These are phyloP conservation scores for Globisporangium cederbergense DNA, from an alignment of 352 stramenopile genomes.

Conservation along the genomic window DNA sequence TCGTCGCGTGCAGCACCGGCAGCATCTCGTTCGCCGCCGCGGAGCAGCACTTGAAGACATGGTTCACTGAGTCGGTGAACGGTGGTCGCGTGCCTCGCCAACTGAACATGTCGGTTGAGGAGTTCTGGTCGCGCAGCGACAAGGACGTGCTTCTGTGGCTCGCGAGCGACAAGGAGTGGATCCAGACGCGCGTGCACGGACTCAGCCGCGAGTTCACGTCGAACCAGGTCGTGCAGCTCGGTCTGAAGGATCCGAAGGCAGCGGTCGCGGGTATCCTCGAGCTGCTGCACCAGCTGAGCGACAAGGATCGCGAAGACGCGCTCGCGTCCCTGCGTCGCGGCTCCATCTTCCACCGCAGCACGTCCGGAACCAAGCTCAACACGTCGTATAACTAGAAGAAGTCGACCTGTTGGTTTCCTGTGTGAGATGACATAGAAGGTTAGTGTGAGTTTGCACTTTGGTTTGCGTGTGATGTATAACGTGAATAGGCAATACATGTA, in stretches of 20 bases:
- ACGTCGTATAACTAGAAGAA: slow-evolving; percentile 16
- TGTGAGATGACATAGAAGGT: slow-evolving; percentile 7
- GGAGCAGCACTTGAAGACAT: slow-evolving; percentile 67
- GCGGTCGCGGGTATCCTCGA: slow-evolving; percentile 82
- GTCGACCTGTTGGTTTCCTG: background rate
- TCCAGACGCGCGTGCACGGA: slow-evolving; percentile 48
- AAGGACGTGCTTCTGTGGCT: slow-evolving; percentile 83
- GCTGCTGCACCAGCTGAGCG: slow-evolving; percentile 76
- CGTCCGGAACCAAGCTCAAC: slow-evolving; percentile 39
- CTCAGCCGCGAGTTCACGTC: slow-evolving; percentile 70
- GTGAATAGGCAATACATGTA: slow-evolving; percentile 12
- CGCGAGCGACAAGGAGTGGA: slow-evolving; percentile 74
- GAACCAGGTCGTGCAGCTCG: slow-evolving; percentile 72
- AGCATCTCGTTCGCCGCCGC: slow-evolving; percentile 45
- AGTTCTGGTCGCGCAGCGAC: slow-evolving; percentile 65
- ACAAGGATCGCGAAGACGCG: slow-evolving; percentile 85
- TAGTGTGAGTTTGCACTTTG: slow-evolving; percentile 1
- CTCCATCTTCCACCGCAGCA: slow-evolving; percentile 85
- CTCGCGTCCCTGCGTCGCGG: slow-evolving; percentile 71
- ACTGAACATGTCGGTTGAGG: slow-evolving; percentile 58
- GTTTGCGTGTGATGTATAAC: background rate
- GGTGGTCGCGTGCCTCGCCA: slow-evolving; percentile 60
- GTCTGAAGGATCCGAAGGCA: slow-evolving; percentile 75
- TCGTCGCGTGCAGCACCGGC: slow-evolving; percentile 33
- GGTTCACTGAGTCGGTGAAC: slow-evolving; percentile 83